Conservation (phyloP, 441 rosid genomes). For the Mallotus repandus region DNA sequence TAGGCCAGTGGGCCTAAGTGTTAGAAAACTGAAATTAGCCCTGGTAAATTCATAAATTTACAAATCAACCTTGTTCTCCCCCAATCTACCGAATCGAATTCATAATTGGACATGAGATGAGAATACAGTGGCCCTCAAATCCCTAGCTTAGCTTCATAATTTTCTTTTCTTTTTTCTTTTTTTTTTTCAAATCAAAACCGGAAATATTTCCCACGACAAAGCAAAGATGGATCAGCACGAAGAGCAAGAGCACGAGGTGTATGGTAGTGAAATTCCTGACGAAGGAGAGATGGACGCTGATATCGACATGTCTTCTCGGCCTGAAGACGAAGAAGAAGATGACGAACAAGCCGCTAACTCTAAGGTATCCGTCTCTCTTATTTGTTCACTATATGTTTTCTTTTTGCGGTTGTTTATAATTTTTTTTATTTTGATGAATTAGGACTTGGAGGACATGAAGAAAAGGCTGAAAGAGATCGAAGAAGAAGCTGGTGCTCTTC, state of each 20-base stretch:
- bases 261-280: slow-evolving; percentile 92
- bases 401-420: too few relatives aligned
- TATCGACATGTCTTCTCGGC: slow-evolving; percentile 58
- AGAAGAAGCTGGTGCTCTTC: slow-evolving; percentile 95
- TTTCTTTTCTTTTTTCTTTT: not conserved
- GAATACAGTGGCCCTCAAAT: not conserved
- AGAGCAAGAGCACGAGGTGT: slow-evolving; percentile 93
- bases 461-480: slow-evolving; percentile 93
- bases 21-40: not conserved
- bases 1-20: not conserved
- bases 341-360: slow-evolving; percentile 56
- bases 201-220: too few relatives aligned
- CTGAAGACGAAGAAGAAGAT: slow-evolving; percentile 55
- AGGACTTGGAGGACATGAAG: slow-evolving; percentile 99
- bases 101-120: not conserved
- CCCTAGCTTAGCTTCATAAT: not conserved
- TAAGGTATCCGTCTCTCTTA: slow-evolving; percentile 42
- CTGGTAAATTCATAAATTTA: not conserved
- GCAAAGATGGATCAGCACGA: slow-evolving; percentile 54
- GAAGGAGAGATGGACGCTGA: slow-evolving; percentile 85
- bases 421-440: slow-evolving; percentile 12
- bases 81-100: not conserved
- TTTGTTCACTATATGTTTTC: not conserved
- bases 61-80: slow-evolving; percentile 11
- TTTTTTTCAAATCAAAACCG: not conserved